Evolutionary conservation across 768 basidiomycete genomes (phyloP), one percentile per base, ranked within the genome.

Genomic region (Suillus sp.): DNA sequence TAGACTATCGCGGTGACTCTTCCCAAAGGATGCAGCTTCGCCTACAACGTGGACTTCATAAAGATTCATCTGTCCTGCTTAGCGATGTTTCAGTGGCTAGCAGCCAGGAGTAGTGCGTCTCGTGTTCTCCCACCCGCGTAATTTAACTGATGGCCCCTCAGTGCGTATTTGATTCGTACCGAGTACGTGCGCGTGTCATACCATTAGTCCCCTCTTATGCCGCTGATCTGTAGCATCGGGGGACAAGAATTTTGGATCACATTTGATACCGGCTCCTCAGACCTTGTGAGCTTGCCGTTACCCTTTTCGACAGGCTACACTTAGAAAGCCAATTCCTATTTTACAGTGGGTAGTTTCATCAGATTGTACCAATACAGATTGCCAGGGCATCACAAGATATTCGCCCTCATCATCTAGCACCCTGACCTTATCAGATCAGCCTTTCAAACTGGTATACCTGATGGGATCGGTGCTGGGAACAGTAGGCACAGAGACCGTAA

Each of bases 181-280:
- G 63, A 65, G 77, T 78, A 40, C 18, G 64, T 59, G 10, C 2
- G 27, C 18, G 11, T 27, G 18, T 40, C 38, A 10, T 57, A 18
- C 10, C 11, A 30, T 40, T 13, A 40, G 11, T 57, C 38, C 25
- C 25, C 38, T 57, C 38, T 57, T 18, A 57, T 40, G 27, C 56
- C 38, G 14, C 47, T 4, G 47, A 57, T 57, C 16, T 40, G 20
- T 30, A 84, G 80, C 38, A 72, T 83, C 51, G 81, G 80, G 53
- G 76, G 74, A 4, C 80, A 82, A 68, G 64, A 72, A 45, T 79
- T 86, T 62, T 74, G 75, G 69, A 74, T 81, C 25, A 78, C 83
- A 4, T 72, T 85, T 34, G 85, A 86, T 68, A 86, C 86, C 9
- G 86, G 85, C 55, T 87, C 85, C 4, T 80, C 86, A 1, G 86